Evolutionary conservation across 345 rosid species (phyloP).

Genomic region (Angophora floribunda): DNA sequence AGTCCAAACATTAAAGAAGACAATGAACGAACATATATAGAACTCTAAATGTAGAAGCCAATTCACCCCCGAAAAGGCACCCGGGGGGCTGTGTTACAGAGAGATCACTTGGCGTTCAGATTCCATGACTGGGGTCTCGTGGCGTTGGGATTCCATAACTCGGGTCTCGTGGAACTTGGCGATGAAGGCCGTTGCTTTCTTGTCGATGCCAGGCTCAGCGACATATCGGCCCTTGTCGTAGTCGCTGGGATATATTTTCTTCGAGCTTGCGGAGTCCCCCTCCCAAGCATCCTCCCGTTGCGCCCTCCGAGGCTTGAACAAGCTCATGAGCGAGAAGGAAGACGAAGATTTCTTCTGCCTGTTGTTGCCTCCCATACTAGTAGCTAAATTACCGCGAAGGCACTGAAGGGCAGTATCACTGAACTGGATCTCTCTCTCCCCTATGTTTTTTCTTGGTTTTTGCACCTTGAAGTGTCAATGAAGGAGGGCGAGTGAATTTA

Average conservation of each 20-base stretch:
- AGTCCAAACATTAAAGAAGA: not conserved
- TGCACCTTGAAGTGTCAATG: not conserved
- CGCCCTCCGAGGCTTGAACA: conserved; percentile 22
- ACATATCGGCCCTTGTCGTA: conserved; percentile 21
- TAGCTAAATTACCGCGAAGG: not conserved
- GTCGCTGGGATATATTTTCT: conserved; percentile 37
- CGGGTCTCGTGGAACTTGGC: conserved; percentile 39
- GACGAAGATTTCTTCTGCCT: conserved; percentile 14
- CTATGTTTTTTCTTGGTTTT: not conserved
- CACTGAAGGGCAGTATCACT: not conserved
- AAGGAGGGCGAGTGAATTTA: not conserved
- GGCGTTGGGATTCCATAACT: not conserved
- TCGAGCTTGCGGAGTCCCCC: conserved; percentile 7
- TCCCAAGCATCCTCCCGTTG: conserved; percentile 7
- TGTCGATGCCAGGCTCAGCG: conserved; percentile 41
- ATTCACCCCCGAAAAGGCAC: not conserved
- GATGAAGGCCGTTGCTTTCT: conserved; percentile 39
- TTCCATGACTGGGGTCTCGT: too few relatives aligned
- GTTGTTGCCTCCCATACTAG: conserved; percentile 17
- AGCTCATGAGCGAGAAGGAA: conserved; percentile 17
- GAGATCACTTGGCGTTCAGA: not conserved
- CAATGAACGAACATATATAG: not conserved
- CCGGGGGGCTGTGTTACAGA: not conserved
- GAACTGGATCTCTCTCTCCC: not conserved
- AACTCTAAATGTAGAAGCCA: conserved; percentile 3